phyloP scores from a whole-genome alignment of 2,329 filamentous ascomycete species.

The Diaporthe eres region DNA sequence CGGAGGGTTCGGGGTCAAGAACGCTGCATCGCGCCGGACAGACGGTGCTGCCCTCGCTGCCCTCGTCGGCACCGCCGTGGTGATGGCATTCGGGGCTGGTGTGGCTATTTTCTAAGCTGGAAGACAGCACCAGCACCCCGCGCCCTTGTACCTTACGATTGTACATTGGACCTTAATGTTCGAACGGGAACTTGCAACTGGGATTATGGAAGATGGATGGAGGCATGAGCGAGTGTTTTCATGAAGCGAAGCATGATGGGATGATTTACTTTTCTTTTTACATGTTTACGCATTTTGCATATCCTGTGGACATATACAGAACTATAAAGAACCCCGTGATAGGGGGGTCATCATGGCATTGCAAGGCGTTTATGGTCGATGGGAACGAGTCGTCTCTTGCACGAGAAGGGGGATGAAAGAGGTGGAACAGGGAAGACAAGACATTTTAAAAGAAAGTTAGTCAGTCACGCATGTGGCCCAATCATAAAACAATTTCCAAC shows the following conservation, averaged over 20 bases:
- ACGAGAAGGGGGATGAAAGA: not conserved
- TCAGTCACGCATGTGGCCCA: not conserved
- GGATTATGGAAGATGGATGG: not conserved
- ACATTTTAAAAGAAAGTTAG: not conserved
- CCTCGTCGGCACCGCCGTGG: constrained; percentile 25
- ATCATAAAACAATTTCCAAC: not conserved
- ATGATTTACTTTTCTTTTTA: constrained; percentile 10
- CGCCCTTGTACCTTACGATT: not conserved
- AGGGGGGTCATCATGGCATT: not conserved
- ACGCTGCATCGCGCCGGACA: constrained; percentile 10
- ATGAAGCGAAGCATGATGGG: constrained; percentile 22
- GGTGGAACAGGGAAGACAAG: not conserved
- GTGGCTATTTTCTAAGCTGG: constrained; percentile 7
- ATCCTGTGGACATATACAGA: constrained; percentile 20
- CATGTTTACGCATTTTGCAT: constrained; percentile 13
- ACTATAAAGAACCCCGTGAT: not conserved
- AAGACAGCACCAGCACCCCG: not conserved
- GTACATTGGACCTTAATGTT: constrained; percentile 6
- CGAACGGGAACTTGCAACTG: not conserved
- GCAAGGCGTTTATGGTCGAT: constrained; percentile 28
- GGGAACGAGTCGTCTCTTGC: not conserved
- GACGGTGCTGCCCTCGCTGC: not conserved
- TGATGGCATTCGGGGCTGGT: constrained; percentile 34
- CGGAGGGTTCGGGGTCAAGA: constrained; percentile 41
- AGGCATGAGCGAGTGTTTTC: constrained; percentile 17